These are phyloP conservation scores for Melocanna baccifera DNA, from an alignment of 176 grass and related monocot genomes.

Conservation along the genomic window DNA sequence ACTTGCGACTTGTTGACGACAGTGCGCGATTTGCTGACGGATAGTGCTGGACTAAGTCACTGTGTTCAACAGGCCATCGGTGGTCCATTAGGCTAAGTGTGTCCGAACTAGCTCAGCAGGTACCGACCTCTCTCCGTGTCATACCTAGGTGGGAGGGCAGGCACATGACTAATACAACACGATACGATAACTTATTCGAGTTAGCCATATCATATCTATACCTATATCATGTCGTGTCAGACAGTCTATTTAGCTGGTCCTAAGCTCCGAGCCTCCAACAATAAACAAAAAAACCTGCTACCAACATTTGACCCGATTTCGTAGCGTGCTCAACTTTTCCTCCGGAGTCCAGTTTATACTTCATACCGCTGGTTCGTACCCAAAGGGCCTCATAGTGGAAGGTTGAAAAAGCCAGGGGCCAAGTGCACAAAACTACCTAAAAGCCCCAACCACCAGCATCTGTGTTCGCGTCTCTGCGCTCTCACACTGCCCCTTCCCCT, in stretches of 20 bases:
- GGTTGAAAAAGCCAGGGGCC: slow-evolving; percentile 18
- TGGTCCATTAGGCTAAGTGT: too few relatives aligned
- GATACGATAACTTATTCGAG: too few relatives aligned
- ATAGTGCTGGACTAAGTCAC: too few relatives aligned
- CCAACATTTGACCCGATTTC: neutral
- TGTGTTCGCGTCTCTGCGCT: slow-evolving; percentile 43
- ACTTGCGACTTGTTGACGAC: too few relatives aligned
- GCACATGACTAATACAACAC: too few relatives aligned
- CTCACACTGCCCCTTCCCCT: slow-evolving; percentile 10
- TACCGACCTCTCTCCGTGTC: too few relatives aligned
- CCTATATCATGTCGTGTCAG: too few relatives aligned
- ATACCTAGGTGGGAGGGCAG: too few relatives aligned
- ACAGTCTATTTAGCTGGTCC: too few relatives aligned
- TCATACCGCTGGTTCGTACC: neutral
- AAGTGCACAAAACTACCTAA: slow-evolving; percentile 31
- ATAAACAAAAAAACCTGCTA: neutral
- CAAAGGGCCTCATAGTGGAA: neutral
- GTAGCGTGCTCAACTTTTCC: neutral
- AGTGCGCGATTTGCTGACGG: accelerated
- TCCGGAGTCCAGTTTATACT: neutral
- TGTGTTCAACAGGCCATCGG: too few relatives aligned
- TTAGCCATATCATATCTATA: too few relatives aligned
- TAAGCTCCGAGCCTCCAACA: neutral
- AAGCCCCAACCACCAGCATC: slow-evolving; percentile 50
- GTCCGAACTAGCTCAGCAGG: accelerated